Base-by-base conservation (phyloP, 2,329 filamentous ascomycete species). In the Bipolaris victoriae region DNA sequence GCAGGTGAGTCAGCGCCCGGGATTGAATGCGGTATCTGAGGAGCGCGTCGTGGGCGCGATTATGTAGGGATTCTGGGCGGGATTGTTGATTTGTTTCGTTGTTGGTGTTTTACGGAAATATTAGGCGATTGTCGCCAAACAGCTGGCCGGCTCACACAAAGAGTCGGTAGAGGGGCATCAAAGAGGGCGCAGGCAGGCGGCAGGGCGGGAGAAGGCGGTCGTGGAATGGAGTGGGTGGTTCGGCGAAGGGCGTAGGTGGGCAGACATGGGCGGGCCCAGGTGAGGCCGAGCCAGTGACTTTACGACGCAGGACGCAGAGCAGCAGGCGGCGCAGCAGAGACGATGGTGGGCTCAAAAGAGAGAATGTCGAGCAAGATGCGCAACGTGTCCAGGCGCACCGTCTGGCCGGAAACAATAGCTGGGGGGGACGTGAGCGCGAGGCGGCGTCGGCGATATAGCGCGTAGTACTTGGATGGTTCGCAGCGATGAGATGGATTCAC, bases 41-140 rank as follows among this genome's bases (percentile, higher is more conserved):
- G 43, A 44, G 47, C 37, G 55, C 57, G 45, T 20, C 26, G 26
- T 20, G 11, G 54, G 50, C 49, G 44, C 51, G 43, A 35, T 60
- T 61, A 61, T 65, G 59, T 65, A 65, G 37, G 52, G 26, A 24
- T 41, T 26, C 20, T 39, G 18, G 24, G 49, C 43, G 49, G 41
- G 55, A 60, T 64, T 64, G 61, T 57, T 54, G 53, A 51, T 43
- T 54, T 54, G 53, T 53, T 43, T 54, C 51, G 55, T 62, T 64
- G 57, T 64, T 46, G 61, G 47, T 39, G 55, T 57, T 64, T 54
- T 43, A 54, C 54, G 54, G 58, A 59, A 61, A 41, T 43, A 56
- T 45, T 39, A 26, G 41, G 20, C 49, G 53, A 57, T 64, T 64
- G 58, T 53, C 36, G 47, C 50, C 57, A 65, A 65, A 61, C 64